Conservation (phyloP, 1,139 yeast species). For the Scheffersomyces segobiensis region DNA sequence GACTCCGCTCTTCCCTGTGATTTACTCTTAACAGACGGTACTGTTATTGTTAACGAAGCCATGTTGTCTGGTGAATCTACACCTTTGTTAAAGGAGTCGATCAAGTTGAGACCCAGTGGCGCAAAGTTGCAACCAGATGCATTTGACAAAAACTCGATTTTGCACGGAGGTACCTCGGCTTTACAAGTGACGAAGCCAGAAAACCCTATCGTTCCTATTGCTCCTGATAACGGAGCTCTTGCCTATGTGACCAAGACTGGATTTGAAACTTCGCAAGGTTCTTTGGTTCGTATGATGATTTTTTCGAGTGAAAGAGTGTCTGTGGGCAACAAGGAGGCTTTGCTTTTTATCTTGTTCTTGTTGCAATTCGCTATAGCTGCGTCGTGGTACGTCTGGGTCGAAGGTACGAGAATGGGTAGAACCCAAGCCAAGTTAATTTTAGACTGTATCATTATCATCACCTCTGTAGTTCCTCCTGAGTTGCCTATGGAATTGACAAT, state of each 20-base stretch:
- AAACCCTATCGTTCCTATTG: constrained; percentile 47
- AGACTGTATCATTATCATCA: constrained; percentile 92
- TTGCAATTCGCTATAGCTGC: constrained; percentile 93
- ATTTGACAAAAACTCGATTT: constrained; percentile 80
- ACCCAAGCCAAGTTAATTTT: constrained; percentile 88
- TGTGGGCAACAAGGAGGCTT: constrained; percentile 93
- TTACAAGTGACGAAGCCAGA: constrained; percentile 82
- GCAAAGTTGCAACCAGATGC: constrained; percentile 76
- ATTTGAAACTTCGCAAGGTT: constrained; percentile 97
- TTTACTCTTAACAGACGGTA: constrained; percentile 77
- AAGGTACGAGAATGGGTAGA: constrained; percentile 95
- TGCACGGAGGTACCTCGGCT: constrained; percentile 97
- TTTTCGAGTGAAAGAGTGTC: constrained; percentile 96
- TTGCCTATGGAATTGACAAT: constrained; percentile 98
- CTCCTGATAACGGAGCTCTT: constrained; percentile 92
- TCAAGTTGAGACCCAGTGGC: constrained; percentile 73
- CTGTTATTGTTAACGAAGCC: constrained; percentile 94
- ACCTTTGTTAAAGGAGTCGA: constrained; percentile 90
- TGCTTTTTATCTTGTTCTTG: constrained; percentile 86
- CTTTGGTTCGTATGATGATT: constrained; percentile 96
- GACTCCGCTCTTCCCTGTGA: constrained; percentile 98
- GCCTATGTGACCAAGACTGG: constrained; percentile 94
- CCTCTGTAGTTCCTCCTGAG: constrained; percentile 99
- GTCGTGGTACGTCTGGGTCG: constrained; percentile 97
- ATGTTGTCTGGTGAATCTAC: constrained; percentile 99